Evolutionary conservation across 345 rosid species (phyloP).

Genomic region (Crucihimalaya himalaica): DNA sequence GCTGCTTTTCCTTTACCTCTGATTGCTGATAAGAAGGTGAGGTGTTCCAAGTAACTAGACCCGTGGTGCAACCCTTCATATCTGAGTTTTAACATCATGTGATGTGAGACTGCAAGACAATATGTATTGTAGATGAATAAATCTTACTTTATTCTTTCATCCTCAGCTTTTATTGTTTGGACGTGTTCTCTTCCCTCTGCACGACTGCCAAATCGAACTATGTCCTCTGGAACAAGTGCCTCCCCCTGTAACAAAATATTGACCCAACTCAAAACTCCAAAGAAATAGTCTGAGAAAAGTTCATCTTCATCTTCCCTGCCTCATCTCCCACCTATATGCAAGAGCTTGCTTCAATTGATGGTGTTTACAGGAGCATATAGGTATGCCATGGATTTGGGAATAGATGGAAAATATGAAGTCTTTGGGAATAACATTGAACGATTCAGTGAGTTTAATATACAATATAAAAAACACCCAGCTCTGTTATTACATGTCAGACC

Average conservation of each 20-base stretch:
- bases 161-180: slow-evolving; percentile 61
- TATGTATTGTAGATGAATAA: slow-evolving; percentile 2
- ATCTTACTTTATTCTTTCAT: slow-evolving; percentile 66
- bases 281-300: slow-evolving; percentile 1
- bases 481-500: not conserved
- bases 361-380: not conserved
- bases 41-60: slow-evolving; percentile 92
- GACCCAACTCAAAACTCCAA: slow-evolving; percentile 16
- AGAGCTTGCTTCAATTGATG: slow-evolving; percentile 1
- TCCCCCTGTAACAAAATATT: slow-evolving; percentile 61
- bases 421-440: not conserved
- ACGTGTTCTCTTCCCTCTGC: slow-evolving; percentile 71
- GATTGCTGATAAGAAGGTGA: slow-evolving; percentile 65
- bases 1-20: slow-evolving; percentile 60
- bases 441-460: not conserved
- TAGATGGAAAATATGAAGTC: not conserved
- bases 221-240: slow-evolving; percentile 87
- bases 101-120: slow-evolving; percentile 6
- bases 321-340: not conserved
- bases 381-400: not conserved
- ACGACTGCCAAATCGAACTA: slow-evolving; percentile 69
- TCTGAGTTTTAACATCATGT: slow-evolving; percentile 41
- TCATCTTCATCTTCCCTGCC: not conserved
- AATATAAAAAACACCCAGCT: not conserved
- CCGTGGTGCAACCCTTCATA: slow-evolving; percentile 94